Base-by-base conservation (phyloP, 2,329 filamentous ascomycete species). In the Sporothrix pseudoabietina region DNA sequence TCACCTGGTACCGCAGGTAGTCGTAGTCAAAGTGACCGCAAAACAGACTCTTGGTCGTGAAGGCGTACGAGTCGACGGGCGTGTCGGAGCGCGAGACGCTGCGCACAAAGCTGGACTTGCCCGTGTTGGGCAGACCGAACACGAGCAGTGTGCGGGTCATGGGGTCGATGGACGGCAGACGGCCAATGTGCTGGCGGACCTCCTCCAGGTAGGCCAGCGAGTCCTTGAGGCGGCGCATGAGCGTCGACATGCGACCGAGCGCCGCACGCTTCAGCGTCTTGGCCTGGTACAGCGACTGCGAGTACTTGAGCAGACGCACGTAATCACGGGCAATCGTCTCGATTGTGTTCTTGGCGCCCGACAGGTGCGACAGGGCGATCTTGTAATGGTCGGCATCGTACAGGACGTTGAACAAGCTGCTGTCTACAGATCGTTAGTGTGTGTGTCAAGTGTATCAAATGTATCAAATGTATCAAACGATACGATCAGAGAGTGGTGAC, bases 1-100 rank as follows among this genome's bases (percentile, higher is more conserved):
- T 98, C 32, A 79, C 78, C 76, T 94, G 92, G 84, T 94, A 94
- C 75, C 93, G 88, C 77, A 94, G 86, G 84, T 95, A 96, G 84
- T 97, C 97, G 87, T 97, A 97, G 84, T 97, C 94, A 81, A 98
- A 98, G 84, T 99, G 96, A 74, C 96, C 96, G 41, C 98, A 95
- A 80, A 98, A 99, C 79, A 99, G 87, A 78, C 91, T 94, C 88
- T 98, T 98, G 72, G 96, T 99, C 49, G 96, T 79, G 72, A 99
- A 99, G 71, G 96, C 97, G 81, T 98, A 99, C 26, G 96, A 95
- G 84, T 98, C 94, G 47, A 98, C 93, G 80, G 98, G 95, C 73
- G 98, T 95, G 85, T 99, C 96, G 76, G 96, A 96, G 78, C 94
- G 89, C 69, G 94, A 97, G 79, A 98, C 91, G 80, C 91, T 96